Evolutionary conservation across 2,329 filamentous ascomycete genomes (phyloP), one percentile per base, ranked within the genome.

Genomic region (Magnaporthales sp.): DNA sequence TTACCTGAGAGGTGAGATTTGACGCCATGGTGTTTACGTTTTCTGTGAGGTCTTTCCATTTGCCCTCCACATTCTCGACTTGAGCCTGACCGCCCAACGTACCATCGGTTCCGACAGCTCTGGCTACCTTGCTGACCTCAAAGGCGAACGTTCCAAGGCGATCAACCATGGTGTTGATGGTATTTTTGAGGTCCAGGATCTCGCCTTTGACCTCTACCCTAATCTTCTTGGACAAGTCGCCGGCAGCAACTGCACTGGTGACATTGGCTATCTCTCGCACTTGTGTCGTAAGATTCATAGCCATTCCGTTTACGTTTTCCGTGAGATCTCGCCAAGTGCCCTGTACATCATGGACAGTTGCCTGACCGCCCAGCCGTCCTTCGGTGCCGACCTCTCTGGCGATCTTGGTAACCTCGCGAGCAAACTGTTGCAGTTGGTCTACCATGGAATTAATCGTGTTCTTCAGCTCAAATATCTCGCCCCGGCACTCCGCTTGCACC

Each of bases 371-470:
- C 19, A 99, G 85, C 69, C 93, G 89, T 73, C 94, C 94, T 77
- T 99, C 94, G 1, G 95, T 98, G 68, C 94, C 94, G 83, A 98
- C 95, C 78, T 98, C 94, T 76, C 92, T 90, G 51, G 94, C 94
- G 74, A 99, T 91, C 78, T 95, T 96, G 51, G 94, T 98, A 72
- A 99, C 95, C 80, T 98, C 94, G 74, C 93, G 91, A 10, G 95
- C 95, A 75, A 98, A 98, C 75, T 97, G 93, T 75, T 96, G 92
- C 67, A 99, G 83, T 77, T 97, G 95, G 77, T 97, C 95, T 71
- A 99, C 94, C 94, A 99, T 99, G 76, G 91, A 95, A 80, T 99
- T 99, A 82, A 98, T 99, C 62, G 95, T 98, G 68, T 93, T 93
- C 80, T 99, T 99, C 74, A 99, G 90, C 80, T 91, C 92, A 75